Percentiles rank a stretch among this genome's conserved stretches.
Conservation (phyloP, 345 rosid species). For the Brassica incana region DNA sequence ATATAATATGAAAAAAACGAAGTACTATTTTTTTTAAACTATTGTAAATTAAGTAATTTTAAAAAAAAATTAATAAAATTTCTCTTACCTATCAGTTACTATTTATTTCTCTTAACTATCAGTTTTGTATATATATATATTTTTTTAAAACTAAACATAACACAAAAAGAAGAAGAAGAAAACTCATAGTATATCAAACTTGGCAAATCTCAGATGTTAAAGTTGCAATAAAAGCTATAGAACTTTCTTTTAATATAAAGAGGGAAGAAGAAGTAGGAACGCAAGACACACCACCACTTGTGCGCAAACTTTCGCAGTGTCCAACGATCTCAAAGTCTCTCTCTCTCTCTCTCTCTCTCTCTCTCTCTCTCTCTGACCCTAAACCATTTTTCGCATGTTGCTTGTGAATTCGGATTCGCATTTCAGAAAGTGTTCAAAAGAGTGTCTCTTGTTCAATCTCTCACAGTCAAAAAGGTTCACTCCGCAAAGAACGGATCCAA, state of each 20-base stretch:
- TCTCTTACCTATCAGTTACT: no score
- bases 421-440: constrained; percentile 22
- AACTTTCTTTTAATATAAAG: background rate
- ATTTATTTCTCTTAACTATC: no score
- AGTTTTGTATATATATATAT: no score
- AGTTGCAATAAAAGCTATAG: background rate
- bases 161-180: no score
- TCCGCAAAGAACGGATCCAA: constrained; percentile 9
- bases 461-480: constrained; percentile 4
- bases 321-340: constrained; percentile 33
- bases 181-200: no score
- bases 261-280: background rate
- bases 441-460: constrained; percentile 28
- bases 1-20: no score
- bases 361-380: background rate
- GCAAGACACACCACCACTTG: constrained; percentile 1
- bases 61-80: no score
- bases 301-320: constrained; percentile 10
- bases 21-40: no score
- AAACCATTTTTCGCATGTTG: constrained; percentile 16
- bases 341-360: background rate
- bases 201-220: no score
- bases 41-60: no score
- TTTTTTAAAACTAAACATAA: no score
- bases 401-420: constrained; percentile 26